Evolutionary conservation across 768 basidiomycete species (phyloP).

Genomic region (Cystobasidiopsis lactophilus): DNA sequence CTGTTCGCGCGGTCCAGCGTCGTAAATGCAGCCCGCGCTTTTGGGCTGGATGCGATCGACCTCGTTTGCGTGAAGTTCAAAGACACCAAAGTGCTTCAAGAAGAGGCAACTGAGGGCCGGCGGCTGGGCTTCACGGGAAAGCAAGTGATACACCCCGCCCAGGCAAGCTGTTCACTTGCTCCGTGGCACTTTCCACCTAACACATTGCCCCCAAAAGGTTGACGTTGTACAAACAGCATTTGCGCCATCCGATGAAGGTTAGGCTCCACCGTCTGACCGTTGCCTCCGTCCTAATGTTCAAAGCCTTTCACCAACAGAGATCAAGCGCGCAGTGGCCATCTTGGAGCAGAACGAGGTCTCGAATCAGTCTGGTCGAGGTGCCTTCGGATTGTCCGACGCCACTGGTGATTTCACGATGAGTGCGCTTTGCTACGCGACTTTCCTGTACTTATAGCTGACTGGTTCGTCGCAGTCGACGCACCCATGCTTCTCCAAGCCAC

Average conservation of each 20-base stretch:
- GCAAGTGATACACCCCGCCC: constrained; percentile 88
- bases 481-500: no score
- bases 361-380: constrained; percentile 31
- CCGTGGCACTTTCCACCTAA: no score
- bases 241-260: constrained; percentile 49
- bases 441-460: no score
- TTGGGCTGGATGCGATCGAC: constrained; percentile 64
- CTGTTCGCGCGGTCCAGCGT: constrained; percentile 64
- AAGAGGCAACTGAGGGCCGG: constrained; percentile 59
- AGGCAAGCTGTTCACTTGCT: no score
- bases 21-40: constrained; percentile 61
- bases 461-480: no score
- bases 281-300: not conserved
- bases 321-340: constrained; percentile 51
- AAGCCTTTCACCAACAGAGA: constrained; percentile 32
- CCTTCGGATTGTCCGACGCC: constrained; percentile 39
- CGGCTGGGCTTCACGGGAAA: constrained; percentile 64
- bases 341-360: constrained; percentile 39
- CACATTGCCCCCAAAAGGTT: no score
- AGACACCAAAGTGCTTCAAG: constrained; percentile 39
- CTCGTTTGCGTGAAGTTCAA: constrained; percentile 57
- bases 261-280: constrained; percentile 4
- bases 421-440: no score
- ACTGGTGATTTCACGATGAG: no score
- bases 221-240: constrained; percentile 53